Evolutionary conservation across 306 rosid genomes (phyloP), one percentile per base, ranked within the genome.

Genomic region (Boehmeria nivea): DNA sequence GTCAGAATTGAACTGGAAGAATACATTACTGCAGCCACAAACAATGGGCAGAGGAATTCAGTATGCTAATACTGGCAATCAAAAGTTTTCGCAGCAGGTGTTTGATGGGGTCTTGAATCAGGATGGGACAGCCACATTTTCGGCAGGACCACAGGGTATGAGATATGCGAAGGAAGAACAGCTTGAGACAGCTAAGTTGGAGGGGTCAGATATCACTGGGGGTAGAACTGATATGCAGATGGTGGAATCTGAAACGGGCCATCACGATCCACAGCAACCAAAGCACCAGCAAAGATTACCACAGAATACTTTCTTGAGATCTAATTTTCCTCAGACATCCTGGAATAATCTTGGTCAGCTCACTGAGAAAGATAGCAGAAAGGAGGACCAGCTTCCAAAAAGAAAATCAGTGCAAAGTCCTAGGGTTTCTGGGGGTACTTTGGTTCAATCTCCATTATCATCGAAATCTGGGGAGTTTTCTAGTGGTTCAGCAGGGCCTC

Each of bases 401-500:
- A 78, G 95, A 68, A 93, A 81, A 76, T 24, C 81, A 31, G 83
- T 62, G 42, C 96, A 85, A 59, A 93, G 99, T 72, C 99, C 99
- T 45, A 82, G 90, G 44, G 49, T 93, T 65, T 81, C 99, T 36
- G n/a, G 72, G 12, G 99, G 82, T 44, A 60, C 86, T 70, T 47
- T 83, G 78, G 58, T 80, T 67, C 96, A 87, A 59, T 86, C 96
- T 14, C 93, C 95, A 7, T 59, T 87, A 60, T 87, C 95, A 43
- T 83, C 88, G 13, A 93, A 85, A 66, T 93, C 99, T 0, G 94
- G 95, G 71, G 99, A 93, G 43, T 77, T 87, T 71, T 93, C 99
- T 31, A 81, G 75, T 72, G 86, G 95, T 71, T 83, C 99, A 26
- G 77, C 66, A 44, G 94, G 94, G 71, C 86, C 86, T 58, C 87